A percentile compares a stretch with the other conserved stretches of the same genome.
These are phyloP conservation scores for Cavenderia fasciculata DNA, from an alignment of 78 protist genomes.

Conservation along the genomic window DNA sequence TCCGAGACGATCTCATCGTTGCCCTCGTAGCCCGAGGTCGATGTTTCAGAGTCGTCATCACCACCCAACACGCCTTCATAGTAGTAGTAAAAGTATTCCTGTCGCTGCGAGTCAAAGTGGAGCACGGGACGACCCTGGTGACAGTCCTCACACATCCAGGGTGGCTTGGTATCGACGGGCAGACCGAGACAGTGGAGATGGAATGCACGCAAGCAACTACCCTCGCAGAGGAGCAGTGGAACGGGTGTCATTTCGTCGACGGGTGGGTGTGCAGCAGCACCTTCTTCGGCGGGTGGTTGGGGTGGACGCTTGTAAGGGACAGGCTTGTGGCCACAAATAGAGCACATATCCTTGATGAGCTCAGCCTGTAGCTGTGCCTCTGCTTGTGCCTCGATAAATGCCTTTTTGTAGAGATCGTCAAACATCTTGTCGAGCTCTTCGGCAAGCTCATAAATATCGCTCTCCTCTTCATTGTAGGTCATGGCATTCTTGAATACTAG, in stretches of 20 bases:
- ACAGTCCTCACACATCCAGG: slow-evolving; percentile 63
- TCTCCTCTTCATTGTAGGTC: neutral
- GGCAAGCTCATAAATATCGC: slow-evolving; percentile 11
- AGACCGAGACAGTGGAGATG: slow-evolving; percentile 60
- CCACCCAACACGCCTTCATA: slow-evolving; percentile 26
- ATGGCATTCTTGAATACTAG: slow-evolving; percentile 65
- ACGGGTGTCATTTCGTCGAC: slow-evolving; percentile 34
- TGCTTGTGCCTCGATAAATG: neutral
- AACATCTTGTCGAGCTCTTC: slow-evolving; percentile 41
- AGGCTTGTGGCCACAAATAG: slow-evolving; percentile 17
- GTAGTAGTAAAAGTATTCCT: slow-evolving; percentile 63
- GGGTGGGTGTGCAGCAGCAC: neutral
- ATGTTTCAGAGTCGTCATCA: neutral
- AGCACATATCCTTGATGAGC: slow-evolving; percentile 26
- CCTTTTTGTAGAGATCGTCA: slow-evolving; percentile 5
- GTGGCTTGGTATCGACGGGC: slow-evolving; percentile 20
- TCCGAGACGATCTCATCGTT: slow-evolving; percentile 24
- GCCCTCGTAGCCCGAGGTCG: neutral
- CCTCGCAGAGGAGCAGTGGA: slow-evolving; percentile 52
- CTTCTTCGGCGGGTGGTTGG: neutral
- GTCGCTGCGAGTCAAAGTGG: slow-evolving; percentile 34
- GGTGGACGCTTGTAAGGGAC: slow-evolving; percentile 10
- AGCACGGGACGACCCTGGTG: slow-evolving; percentile 47
- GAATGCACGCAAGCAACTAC: slow-evolving; percentile 57
- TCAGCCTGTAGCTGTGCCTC: slow-evolving; percentile 30